Evolutionary conservation across 1,139 yeast genomes (phyloP).

Genomic region (Kurtzmaniella natalensis): DNA sequence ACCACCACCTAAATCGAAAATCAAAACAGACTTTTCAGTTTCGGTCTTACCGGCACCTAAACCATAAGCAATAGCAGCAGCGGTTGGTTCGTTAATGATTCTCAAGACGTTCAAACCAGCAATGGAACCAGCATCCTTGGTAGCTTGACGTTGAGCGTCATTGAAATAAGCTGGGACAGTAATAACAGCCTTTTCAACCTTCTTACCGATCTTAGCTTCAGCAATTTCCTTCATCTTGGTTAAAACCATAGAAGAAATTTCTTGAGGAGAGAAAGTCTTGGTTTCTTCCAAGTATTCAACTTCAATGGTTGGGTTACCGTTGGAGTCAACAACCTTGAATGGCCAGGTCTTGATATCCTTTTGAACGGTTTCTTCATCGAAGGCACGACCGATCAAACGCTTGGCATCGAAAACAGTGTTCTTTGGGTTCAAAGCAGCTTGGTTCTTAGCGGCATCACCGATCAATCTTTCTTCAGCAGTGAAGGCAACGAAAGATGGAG

Average conservation of each 20-base stretch:
- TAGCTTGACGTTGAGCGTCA: slow-evolving; percentile 49
- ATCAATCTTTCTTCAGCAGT: slow-evolving; percentile 95
- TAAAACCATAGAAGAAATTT: slow-evolving; percentile 93
- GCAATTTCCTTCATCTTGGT: slow-evolving; percentile 57
- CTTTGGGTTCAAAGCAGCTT: slow-evolving; percentile 95
- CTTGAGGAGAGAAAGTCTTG: slow-evolving; percentile 95
- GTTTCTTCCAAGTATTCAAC: slow-evolving; percentile 92
- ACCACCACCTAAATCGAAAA: slow-evolving; percentile 51
- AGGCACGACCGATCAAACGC: slow-evolving; percentile 67
- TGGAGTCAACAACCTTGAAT: slow-evolving; percentile 51
- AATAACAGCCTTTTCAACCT: slow-evolving; percentile 44
- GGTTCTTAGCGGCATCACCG: slow-evolving; percentile 99
- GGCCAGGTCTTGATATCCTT: slow-evolving; percentile 43
- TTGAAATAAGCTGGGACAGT: slow-evolving; percentile 50
- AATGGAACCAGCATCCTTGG: slow-evolving; percentile 48
- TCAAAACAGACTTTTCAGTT: slow-evolving; percentile 69
- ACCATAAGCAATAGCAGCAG: slow-evolving; percentile 49
- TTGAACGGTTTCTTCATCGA: slow-evolving; percentile 39
- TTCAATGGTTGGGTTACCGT: slow-evolving; percentile 87
- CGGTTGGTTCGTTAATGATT: slow-evolving; percentile 49
- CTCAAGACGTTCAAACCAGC: slow-evolving; percentile 48
- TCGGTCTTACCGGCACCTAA: slow-evolving; percentile 61
- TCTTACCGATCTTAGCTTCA: slow-evolving; percentile 39
- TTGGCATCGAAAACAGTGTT: slow-evolving; percentile 97
- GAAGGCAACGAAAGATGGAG: slow-evolving; percentile 98